Evolutionary conservation across 805 yeast genomes (phyloP), one percentile per base, ranked within the genome.

Genomic region (Pichia phayaonensis): DNA sequence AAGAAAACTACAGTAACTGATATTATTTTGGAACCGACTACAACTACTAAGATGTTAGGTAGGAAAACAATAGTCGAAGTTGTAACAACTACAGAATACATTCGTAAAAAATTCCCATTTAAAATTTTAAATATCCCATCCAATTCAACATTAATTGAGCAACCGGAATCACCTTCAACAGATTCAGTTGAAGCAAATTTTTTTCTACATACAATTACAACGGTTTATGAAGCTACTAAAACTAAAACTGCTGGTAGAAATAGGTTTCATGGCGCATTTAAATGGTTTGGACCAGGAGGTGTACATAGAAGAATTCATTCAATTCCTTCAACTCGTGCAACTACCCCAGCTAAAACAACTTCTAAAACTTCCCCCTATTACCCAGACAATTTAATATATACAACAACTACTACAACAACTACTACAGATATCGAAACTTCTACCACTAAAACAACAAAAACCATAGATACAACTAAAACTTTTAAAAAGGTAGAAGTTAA

Each of bases 51-150:
- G 26, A 42, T 26, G 18, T 24, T 42, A 4, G 22, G 20, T 15
- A 36, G 22, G 8, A 24, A 40, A 15, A 36, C 61, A 11, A 50
- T 48, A 24, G 39, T 47, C 16, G 47, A 52, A 31, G 46, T 43
- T 31, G 53, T 47, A 42, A 42, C 46, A 12, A 53, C 44, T 22
- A 57, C 56, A 2, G 49, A 47, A 24, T 45, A 53, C 7, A 54
- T 56, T 21, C 53, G 8, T 10, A 34, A 34, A 8, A 34, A 34
- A 34, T 34, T 34, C 8, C 38, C 38, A 16, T 34, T 34, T 11
- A 34, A n/a, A 34, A 34, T 34, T 8, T 34, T 34, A n/a, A n/a
- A 34, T 7, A 3, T 34, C 8, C 8, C 8, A 34, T 34, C 38
- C 16, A 34, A 34, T n/a, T 34, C 38, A 34, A 34, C 38, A 3